Base-by-base conservation (phyloP, 1,139 yeast species). In the Nakaseomyces bracarensis region DNA sequence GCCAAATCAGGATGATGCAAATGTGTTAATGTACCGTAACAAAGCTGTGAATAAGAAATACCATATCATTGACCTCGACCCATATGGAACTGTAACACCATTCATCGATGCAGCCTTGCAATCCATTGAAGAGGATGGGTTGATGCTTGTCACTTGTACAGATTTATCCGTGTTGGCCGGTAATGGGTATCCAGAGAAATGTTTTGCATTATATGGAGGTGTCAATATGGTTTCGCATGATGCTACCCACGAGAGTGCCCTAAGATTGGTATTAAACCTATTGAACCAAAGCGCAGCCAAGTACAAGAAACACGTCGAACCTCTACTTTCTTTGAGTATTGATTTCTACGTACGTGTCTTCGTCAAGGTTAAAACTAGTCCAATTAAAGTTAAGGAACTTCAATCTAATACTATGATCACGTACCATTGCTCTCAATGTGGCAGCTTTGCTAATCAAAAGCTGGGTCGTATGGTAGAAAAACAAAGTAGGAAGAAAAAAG, bases 81-180 rank as follows among this genome's bases (percentile, higher is more conserved):
- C 99, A 0, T 91, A 91, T 59, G 99, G 99, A 16, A 82, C 96
- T 0, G 98, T 96, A 0, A 77, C 96, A 1, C 97, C 97, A 4
- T 91, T 91, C 58, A 71, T 91, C 31, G 98, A 91, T 59, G 75
- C 91, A 22, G 96, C 97, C 0, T 70, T 91, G 26, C 95, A 85
- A 54, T 69, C 82, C 30, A 74, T 89, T 11, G 75, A 74, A 41
- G 89, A 87, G 51, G 91, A 82, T 39, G 99, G 97, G 0, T 59
- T 91, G 39, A 64, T 91, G 52, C 67, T 89, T 39, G 91, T 91
- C 6, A 91, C 99, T 0, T 93, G 98, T 62, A 91, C 99, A 0
- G 99, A 91, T 66, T 74, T 94, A 15, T 95, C 95, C 0, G 96
- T 91, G 1, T 70, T 91, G 43, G 98, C 97, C 0, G 98, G 98